A percentile compares a stretch with the other conserved stretches of the same genome.
Evolutionary conservation across 306 rosid genomes (phyloP).

Genomic region (Begonia loranthoides): DNA sequence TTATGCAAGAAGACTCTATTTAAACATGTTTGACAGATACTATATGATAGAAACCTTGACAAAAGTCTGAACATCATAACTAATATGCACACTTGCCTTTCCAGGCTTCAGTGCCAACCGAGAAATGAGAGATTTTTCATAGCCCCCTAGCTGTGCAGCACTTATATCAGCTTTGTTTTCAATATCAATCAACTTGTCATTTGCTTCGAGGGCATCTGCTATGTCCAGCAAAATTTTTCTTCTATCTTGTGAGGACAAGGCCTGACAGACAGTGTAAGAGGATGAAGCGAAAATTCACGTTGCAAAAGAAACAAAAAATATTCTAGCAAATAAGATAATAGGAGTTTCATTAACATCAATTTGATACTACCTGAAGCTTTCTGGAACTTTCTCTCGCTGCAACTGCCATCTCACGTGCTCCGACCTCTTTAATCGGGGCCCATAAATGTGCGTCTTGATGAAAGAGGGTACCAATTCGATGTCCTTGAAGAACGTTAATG

Average conservation of each 20-base stretch:
- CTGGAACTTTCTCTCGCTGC: constrained; percentile 57
- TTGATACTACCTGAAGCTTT: constrained; percentile 40
- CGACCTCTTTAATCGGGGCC: constrained; percentile 47
- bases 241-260: constrained; percentile 43
- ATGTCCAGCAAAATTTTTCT: constrained; percentile 50
- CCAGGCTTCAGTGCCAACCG: constrained; percentile 63
- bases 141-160: constrained; percentile 50
- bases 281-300: too few species aligned
- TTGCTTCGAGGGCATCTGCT: constrained; percentile 59
- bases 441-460: constrained; percentile 79
- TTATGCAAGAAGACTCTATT: neutral
- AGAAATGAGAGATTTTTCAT: constrained; percentile 59
- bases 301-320: neutral
- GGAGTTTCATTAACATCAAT: neutral
- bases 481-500: constrained; percentile 64
- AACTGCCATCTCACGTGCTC: constrained; percentile 75
- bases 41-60: neutral
- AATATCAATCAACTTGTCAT: constrained; percentile 32
- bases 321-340: constrained; percentile 3
- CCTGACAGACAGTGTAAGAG: too few species aligned
- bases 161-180: constrained; percentile 61
- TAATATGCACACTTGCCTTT: constrained; percentile 36
- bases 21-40: neutral
- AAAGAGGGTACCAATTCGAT: constrained; percentile 69
- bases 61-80: neutral